Evolutionary conservation across 2,329 filamentous ascomycete species (phyloP), one percentile per base, ranked within the genome.

Genomic region (Talaromyces islandicus): DNA sequence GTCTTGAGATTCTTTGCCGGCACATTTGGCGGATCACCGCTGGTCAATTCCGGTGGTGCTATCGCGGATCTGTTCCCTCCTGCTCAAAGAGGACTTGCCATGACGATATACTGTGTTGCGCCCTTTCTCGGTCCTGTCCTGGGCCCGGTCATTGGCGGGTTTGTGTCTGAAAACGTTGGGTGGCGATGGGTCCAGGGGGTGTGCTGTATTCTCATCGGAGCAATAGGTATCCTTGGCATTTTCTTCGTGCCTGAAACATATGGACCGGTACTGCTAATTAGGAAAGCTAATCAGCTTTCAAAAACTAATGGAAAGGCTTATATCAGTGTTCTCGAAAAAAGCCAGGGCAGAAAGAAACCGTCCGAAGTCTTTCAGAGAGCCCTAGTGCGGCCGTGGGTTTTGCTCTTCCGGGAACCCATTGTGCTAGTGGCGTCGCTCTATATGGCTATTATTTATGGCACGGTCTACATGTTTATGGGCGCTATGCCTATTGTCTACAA

Each of bases 1-100:
- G 78, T 87, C 12, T 74, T 88, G 24, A 81, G 86, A 54, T 88
- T 88, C 75, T 71, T 79, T 41, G 78, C 76, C 41, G 77, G 77
- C 27, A 69, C 75, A 4, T 77, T 78, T 54, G 77, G 77, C 3
- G 77, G 74, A 1, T 75, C 72, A 11, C 75, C 78, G 1, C 65
- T 79, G 27, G 77, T 77, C 7, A 79, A 79, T 60, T 75, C 77
- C 32, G 78, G 77, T 14, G 79, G 78, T 62, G 76, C 78, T 35
- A 78, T 80, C 52, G 77, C 77, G 14, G 78, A 80, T 63, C 77
- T 79, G 67, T 80, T 79, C 57, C 60, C 71, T 1, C 74, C 77
- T 0, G 68, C 69, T 17, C 64, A 78, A 63, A 67, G 76, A 58
- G 77, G 77, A 57, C 64, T 78, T 2, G 77, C 76, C 2, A 74